These are phyloP conservation scores for Pilaira anomala DNA, from an alignment of 192 early-diverging fungal genomes.

Conservation along the genomic window DNA sequence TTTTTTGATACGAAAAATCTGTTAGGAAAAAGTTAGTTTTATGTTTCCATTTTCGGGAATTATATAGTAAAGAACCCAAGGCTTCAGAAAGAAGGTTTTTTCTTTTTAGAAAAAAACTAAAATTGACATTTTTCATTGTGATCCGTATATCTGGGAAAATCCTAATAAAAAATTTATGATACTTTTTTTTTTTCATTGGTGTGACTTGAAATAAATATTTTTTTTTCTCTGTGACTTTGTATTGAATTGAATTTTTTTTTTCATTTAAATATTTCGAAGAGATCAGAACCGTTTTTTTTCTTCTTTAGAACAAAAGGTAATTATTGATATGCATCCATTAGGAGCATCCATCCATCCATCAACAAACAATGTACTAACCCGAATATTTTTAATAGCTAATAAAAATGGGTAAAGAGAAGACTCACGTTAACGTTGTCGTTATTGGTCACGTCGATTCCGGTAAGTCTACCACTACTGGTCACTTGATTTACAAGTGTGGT, in stretches of 20 bases:
- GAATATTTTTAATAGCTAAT: background rate
- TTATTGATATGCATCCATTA: background rate
- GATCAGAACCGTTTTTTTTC: background rate
- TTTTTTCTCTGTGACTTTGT: background rate
- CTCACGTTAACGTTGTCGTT: constrained; percentile 92
- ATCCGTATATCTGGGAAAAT: too few relatives aligned
- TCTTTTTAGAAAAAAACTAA: too few relatives aligned
- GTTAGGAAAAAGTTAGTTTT: too few relatives aligned
- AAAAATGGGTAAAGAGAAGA: constrained; percentile 72
- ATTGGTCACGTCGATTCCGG: constrained; percentile 99
- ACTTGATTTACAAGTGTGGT: constrained; percentile 99
- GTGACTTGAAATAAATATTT: background rate
- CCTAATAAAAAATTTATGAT: too few relatives aligned
- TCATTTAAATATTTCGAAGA: background rate
- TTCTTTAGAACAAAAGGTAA: constrained; percentile 3
- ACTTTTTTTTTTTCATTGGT: background rate
- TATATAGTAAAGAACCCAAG: too few relatives aligned
- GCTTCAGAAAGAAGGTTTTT: too few relatives aligned
- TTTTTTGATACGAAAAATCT: too few relatives aligned
- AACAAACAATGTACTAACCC: background rate
- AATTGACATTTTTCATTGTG: background rate
- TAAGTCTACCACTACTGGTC: constrained; percentile 99
- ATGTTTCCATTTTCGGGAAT: too few relatives aligned
- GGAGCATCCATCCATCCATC: constrained; percentile 17
- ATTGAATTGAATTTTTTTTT: background rate